phyloP scores from a whole-genome alignment of 1,139 yeast genomes.

The Meyerozyma guilliermondii region DNA sequence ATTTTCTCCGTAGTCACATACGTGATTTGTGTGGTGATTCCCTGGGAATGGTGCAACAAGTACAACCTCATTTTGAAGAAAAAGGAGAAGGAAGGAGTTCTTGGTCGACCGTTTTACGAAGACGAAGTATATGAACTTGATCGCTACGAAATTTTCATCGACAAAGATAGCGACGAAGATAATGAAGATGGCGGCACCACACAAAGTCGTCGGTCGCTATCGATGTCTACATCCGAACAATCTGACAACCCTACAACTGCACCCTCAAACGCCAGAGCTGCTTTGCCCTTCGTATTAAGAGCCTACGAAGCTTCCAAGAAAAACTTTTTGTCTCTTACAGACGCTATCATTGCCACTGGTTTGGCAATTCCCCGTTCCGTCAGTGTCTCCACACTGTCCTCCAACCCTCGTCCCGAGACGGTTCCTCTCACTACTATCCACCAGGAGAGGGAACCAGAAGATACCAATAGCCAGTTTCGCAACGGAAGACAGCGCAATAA shows the following conservation, averaged over 20 bases:
- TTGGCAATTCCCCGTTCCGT: constrained; percentile 55
- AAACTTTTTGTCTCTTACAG: constrained; percentile 43
- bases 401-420: constrained; percentile 1
- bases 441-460: constrained; percentile 1
- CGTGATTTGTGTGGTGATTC: constrained; percentile 69
- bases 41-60: constrained; percentile 88
- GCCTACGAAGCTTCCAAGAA: constrained; percentile 20
- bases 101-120: constrained; percentile 75
- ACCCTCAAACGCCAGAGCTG: neutral
- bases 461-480: neutral
- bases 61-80: constrained; percentile 54
- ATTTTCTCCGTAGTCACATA: constrained; percentile 67
- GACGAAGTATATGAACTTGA: constrained; percentile 53
- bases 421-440: neutral
- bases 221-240: neutral
- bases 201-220: neutral
- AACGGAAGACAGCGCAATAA: constrained; percentile 19
- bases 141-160: constrained; percentile 38
- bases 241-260: neutral
- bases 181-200: constrained; percentile 9
- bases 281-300: neutral
- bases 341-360: constrained; percentile 54
- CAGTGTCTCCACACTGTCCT: constrained; percentile 28
- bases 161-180: constrained; percentile 22
- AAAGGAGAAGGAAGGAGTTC: constrained; percentile 71